A percentile compares a stretch with the other conserved stretches of the same genome.
Conservation (phyloP, 116 monocot genomes). For the Cymodocea nodosa region DNA sequence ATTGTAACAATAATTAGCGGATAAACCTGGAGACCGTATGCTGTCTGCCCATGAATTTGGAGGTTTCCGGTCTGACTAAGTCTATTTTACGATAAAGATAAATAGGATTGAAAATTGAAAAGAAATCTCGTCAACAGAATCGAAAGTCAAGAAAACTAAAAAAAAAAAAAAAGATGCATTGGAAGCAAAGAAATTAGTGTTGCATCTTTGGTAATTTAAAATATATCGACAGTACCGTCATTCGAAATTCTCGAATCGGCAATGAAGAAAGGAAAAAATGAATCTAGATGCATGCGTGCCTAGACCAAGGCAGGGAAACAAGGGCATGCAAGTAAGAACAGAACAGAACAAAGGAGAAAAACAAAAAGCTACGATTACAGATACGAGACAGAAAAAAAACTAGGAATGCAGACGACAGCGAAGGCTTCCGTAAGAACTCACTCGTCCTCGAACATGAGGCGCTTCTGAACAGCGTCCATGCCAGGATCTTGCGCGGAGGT, state of each 20-base stretch:
- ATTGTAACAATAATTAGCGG: too few relatives aligned
- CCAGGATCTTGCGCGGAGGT: conserved; percentile 5
- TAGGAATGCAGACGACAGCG: not conserved
- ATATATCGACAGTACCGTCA: not conserved
- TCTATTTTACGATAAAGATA: too few relatives aligned
- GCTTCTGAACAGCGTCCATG: conserved; percentile 58
- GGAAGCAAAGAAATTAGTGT: not conserved
- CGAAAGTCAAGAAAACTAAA: not conserved
- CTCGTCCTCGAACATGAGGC: conserved; percentile 81
- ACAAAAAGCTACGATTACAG: not conserved
- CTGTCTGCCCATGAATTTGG: too few relatives aligned
- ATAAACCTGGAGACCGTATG: too few relatives aligned
- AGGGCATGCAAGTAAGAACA: too few relatives aligned
- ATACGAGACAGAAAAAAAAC: not conserved
- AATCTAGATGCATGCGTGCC: too few relatives aligned
- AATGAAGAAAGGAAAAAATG: not conserved
- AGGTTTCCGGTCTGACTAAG: too few relatives aligned
- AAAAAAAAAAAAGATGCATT: too few relatives aligned
- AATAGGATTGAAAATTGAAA: too few relatives aligned
- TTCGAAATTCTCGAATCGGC: not conserved
- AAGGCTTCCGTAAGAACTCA: conserved; percentile 16
- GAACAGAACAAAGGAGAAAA: too few relatives aligned
- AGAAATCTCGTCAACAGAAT: not conserved
- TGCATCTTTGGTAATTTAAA: not conserved
- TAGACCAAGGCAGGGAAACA: too few relatives aligned